A percentile compares a stretch with the other conserved stretches of the same genome.
Evolutionary conservation across 306 rosid species (phyloP).

Genomic region (Rubus idaeus): DNA sequence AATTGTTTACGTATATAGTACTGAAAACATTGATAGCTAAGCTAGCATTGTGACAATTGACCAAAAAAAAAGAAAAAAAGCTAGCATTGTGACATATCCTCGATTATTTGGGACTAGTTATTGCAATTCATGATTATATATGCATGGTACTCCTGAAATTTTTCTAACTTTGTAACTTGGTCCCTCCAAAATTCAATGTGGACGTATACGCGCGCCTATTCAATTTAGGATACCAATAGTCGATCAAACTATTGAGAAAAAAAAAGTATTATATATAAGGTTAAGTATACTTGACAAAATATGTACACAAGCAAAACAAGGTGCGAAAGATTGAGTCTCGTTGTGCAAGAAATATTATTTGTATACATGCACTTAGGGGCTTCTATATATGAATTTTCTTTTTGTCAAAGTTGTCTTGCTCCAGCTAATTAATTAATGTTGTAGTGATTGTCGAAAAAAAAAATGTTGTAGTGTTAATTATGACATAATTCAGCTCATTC

Average conservation of each 20-base stretch:
- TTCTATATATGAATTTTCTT: no score
- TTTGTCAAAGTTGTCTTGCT: no score
- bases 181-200: not conserved
- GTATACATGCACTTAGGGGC: not conserved
- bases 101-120: constrained; percentile 8
- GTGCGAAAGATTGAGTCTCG: not conserved
- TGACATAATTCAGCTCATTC: no score
- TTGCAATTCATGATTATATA: not conserved
- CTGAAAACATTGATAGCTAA: not conserved
- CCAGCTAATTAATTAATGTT: not conserved
- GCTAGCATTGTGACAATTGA: constrained; percentile 1
- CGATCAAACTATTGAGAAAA: not conserved
- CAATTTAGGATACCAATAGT: not conserved
- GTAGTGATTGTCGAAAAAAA: no score
- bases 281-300: not conserved
- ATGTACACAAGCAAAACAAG: not conserved
- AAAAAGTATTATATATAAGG: no score
- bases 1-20: not conserved
- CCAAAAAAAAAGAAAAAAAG: no score
- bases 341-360: not conserved
- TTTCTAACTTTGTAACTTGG: constrained; percentile 1
- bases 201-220: constrained; percentile 1
- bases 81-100: constrained; percentile 1
- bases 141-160: not conserved
- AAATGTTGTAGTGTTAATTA: no score